Percentiles rank a stretch among this genome's conserved stretches.
phyloP scores from a whole-genome alignment of 257 asterid species.

The Avicennia marina region DNA sequence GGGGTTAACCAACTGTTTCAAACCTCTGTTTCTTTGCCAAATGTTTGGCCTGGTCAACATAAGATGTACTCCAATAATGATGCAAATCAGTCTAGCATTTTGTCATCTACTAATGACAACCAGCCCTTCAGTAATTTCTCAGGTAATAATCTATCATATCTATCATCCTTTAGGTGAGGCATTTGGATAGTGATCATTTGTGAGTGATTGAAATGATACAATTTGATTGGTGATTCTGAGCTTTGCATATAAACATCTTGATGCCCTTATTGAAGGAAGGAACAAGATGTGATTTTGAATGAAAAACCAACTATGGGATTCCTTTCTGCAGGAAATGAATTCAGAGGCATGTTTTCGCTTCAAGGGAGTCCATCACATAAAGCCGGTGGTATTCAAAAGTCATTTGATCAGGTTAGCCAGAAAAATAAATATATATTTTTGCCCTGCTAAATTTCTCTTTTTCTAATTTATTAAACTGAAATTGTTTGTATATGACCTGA shows the following conservation, averaged over 20 bases:
- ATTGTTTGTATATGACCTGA: neutral
- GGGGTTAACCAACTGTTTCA: conserved; percentile 27
- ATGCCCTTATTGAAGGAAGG: no score
- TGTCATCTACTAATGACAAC: neutral
- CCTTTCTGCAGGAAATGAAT: conserved; percentile 34
- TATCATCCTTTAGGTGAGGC: neutral
- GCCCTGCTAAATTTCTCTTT: neutral
- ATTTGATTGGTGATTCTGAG: no score
- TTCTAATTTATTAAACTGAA: neutral
- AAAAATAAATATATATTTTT: neutral
- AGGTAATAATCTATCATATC: neutral
- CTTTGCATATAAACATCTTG: no score
- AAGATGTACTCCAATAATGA: neutral
- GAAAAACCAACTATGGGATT: no score
- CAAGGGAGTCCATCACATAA: conserved; percentile 24
- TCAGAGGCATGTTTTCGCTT: conserved; percentile 28
- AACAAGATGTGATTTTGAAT: no score
- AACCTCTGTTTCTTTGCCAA: conserved; percentile 12
- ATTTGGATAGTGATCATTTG: neutral
- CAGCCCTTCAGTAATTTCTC: neutral
- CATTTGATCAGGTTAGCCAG: conserved; percentile 35
- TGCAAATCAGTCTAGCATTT: neutral
- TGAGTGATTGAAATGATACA: no score
- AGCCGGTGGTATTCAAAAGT: conserved; percentile 21
- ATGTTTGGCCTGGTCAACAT: neutral